A percentile compares a stretch with the other conserved stretches of the same genome.
These are phyloP conservation scores for Sugiyamaella sp. DNA, from an alignment of 1,139 yeast genomes.

Conservation along the genomic window DNA sequence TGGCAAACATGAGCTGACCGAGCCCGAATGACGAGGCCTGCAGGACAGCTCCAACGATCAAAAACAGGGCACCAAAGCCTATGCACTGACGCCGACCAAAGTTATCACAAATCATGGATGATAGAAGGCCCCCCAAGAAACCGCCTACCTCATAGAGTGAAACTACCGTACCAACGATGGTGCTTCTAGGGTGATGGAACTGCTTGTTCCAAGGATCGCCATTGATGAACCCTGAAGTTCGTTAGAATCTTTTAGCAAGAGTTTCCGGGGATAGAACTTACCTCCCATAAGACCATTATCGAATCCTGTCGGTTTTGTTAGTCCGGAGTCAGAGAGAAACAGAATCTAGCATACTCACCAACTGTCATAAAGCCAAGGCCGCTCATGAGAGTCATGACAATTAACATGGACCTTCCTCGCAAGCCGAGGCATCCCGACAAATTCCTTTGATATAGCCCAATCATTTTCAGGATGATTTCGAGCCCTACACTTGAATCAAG, in stretches of 20 bases:
- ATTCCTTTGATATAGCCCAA: conserved; percentile 19
- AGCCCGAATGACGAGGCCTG: conserved; percentile 65
- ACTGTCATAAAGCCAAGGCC: conserved; percentile 26
- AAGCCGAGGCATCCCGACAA: conserved; percentile 22
- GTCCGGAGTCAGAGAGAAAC: background rate
- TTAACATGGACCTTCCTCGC: conserved; percentile 22
- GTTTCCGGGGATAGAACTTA: background rate
- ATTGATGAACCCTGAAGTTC: conserved; percentile 19
- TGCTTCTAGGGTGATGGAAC: conserved; percentile 28
- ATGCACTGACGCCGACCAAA: conserved; percentile 70
- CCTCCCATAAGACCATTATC: conserved; percentile 29
- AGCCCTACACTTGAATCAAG: background rate
- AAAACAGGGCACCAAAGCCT: conserved; percentile 56
- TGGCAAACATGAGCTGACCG: conserved; percentile 46
- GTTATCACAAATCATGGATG: conserved; percentile 58
- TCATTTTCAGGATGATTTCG: background rate
- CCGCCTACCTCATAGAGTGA: conserved; percentile 85
- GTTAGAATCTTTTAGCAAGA: background rate
- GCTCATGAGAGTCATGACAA: conserved; percentile 23
- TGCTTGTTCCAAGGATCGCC: conserved; percentile 22
- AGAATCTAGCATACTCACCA: conserved; percentile 18
- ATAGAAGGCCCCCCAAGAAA: conserved; percentile 46
- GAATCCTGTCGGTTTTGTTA: conserved; percentile 18
- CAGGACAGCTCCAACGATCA: conserved; percentile 78
- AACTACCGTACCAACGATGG: conserved; percentile 36